Evolutionary conservation across 805 yeast species (phyloP), one percentile per base, ranked within the genome.

Genomic region (Scheffersomyces lignosus): DNA sequence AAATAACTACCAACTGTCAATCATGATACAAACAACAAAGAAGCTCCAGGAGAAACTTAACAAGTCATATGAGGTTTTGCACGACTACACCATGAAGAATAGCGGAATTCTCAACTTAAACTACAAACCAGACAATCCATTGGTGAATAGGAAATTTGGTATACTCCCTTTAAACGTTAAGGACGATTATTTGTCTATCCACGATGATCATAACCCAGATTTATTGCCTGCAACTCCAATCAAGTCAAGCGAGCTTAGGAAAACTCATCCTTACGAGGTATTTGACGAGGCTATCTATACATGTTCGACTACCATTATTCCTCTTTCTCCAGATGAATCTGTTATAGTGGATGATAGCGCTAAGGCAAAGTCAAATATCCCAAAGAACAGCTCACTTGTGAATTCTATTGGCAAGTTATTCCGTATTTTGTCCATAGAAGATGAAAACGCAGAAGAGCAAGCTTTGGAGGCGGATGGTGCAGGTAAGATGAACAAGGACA

Each of bases 251-350:
- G 71, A 66, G 38, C 54, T 68, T 27, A 57, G 75, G 26, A 74
- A 76, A 44, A 70, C 77, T 1, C 81, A 78, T 53, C 75, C 85
- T 0, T 81, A 70, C 54, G 87, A 81, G 45, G 70, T 81, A 2
- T 70, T 81, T 34, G 87, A 81, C 54, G 87, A 81, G 48, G 81
- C 84, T 1, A 70, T 78, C 22, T 81, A 80, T 54, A 66, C 56
- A 1, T 55, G 60, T 31, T 45, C 59, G 6, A n/a, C n/a, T n/a
- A n/a, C n/a, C n/a, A 40, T 58, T 12, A 38, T 54, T 29, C 53
- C 60, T 12, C 41, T 41, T 15, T 27, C 51, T 3, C 44, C 51
- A 3, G 31, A 14, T 18, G 7, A 7, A 10, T 10, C 10, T 7
- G 24, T 7, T 7, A 20, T 20, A 20, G 5, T 10, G 18, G 17